Conservation (phyloP, 2,329 filamentous ascomycete genomes). For the Rhexocercosporidium sp. region DNA sequence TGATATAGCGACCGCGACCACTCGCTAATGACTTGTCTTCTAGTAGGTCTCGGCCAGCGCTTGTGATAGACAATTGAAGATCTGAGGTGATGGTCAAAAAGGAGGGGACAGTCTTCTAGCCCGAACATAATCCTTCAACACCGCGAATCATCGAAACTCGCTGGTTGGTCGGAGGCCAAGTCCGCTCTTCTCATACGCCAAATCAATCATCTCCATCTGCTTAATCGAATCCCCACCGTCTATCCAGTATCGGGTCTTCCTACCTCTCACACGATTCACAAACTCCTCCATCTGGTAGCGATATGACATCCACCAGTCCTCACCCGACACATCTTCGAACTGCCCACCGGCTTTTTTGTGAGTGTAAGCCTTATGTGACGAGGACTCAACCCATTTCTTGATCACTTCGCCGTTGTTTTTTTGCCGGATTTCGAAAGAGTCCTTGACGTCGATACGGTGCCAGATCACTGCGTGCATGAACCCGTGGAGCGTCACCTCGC, state of each 20-base stretch:
- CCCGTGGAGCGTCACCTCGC: not conserved
- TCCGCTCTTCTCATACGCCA: not conserved
- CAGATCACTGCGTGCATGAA: constrained; percentile 12
- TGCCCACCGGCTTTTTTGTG: constrained; percentile 22
- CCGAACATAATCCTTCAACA: too few relatives aligned
- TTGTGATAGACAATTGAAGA: too few relatives aligned
- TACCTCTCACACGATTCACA: constrained; percentile 49
- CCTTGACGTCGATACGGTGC: constrained; percentile 27
- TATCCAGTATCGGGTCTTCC: not conserved
- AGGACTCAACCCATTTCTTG: constrained; percentile 22
- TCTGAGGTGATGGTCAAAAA: too few relatives aligned
- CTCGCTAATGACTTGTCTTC: too few relatives aligned
- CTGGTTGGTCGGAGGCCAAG: not conserved
- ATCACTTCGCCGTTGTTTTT: constrained; percentile 13
- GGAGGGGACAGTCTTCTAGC: too few relatives aligned
- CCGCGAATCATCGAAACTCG: not conserved
- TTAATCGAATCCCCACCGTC: not conserved
- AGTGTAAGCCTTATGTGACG: constrained; percentile 24
- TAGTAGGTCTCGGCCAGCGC: too few relatives aligned
- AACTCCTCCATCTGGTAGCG: constrained; percentile 54
- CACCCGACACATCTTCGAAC: constrained; percentile 17
- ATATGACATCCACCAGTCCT: constrained; percentile 45
- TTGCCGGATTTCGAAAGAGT: constrained; percentile 15
- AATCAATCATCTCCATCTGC: not conserved
- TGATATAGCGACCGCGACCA: too few relatives aligned